These are phyloP conservation scores for Ophiocordyceps unilateralis DNA, from an alignment of 2,329 filamentous ascomycete genomes.

Conservation along the genomic window DNA sequence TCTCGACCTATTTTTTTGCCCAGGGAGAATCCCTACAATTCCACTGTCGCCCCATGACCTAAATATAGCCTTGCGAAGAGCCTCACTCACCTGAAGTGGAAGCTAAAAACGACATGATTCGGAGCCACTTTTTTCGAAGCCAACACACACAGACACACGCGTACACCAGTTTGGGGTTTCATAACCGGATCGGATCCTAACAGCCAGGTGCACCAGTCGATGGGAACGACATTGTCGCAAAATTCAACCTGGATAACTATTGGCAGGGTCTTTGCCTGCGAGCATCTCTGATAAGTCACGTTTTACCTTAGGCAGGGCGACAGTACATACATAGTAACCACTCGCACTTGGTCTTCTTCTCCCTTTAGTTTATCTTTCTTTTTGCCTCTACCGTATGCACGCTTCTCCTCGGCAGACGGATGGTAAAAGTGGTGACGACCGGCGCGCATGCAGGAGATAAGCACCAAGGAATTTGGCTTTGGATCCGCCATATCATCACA, in stretches of 20 bases:
- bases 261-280: not conserved
- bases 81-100: not conserved
- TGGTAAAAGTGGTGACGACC: not conserved
- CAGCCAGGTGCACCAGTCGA: no score
- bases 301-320: not conserved
- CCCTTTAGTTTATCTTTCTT: not conserved
- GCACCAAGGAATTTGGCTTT: not conserved
- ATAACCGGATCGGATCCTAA: not conserved
- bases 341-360: no score
- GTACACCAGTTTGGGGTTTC: not conserved
- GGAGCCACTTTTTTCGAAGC: not conserved
- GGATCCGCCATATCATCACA: not conserved
- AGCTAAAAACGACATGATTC: not conserved
- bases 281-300: not conserved
- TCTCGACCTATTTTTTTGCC: no score
- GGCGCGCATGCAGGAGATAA: not conserved
- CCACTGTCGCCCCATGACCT: no score
- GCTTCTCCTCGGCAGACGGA: not conserved
- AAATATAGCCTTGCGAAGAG: not conserved
- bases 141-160: not conserved
- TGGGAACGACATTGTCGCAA: no score
- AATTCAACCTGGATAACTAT: not conserved
- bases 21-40: no score
- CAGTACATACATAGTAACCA: no score
- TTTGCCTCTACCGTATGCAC: not conserved